Evolutionary conservation across 495 filamentous ascomycete genomes (phyloP).

Genomic region (Daldinia childiae): DNA sequence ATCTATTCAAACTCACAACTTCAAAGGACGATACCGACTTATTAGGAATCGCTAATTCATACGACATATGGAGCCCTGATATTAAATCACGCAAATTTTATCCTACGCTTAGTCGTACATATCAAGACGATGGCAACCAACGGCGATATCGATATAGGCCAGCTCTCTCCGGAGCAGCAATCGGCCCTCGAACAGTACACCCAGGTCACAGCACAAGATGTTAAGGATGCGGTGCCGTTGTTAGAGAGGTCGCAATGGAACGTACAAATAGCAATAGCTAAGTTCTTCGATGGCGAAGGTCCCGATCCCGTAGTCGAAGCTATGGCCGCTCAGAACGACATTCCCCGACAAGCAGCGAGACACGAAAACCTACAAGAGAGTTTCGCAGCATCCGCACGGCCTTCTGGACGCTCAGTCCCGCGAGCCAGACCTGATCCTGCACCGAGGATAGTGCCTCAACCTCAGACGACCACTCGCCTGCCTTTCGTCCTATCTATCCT

Average conservation of each 20-base stretch:
- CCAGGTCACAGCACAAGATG: slow-evolving; percentile 84
- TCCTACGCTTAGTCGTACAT: slow-evolving; percentile 4
- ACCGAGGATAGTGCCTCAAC: slow-evolving; percentile 81
- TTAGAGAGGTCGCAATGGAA: slow-evolving; percentile 94
- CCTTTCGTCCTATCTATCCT: slow-evolving; percentile 79
- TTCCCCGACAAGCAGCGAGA: slow-evolving; percentile 64
- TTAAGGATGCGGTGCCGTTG: slow-evolving; percentile 78
- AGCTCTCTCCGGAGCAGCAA: slow-evolving; percentile 79
- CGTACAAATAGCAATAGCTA: slow-evolving; percentile 92
- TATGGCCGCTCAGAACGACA: slow-evolving; percentile 66
- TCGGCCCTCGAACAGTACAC: slow-evolving; percentile 86
- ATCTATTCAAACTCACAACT: background rate
- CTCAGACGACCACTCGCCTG: slow-evolving; percentile 69
- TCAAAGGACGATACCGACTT: background rate
- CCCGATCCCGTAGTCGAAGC: slow-evolving; percentile 84
- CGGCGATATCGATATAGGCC: slow-evolving; percentile 66
- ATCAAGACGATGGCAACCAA: slow-evolving; percentile 47
- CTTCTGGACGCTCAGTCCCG: slow-evolving; percentile 44
- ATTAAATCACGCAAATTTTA: background rate
- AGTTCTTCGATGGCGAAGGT: slow-evolving; percentile 96
- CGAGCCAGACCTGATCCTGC: slow-evolving; percentile 65
- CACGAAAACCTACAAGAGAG: slow-evolving; percentile 78
- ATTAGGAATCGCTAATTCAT: background rate
- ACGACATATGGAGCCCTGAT: slow-evolving; percentile 21
- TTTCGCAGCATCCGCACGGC: slow-evolving; percentile 48